Evolutionary conservation across 2,329 filamentous ascomycete genomes (phyloP).

Genomic region (Hirsutella minnesotensis): DNA sequence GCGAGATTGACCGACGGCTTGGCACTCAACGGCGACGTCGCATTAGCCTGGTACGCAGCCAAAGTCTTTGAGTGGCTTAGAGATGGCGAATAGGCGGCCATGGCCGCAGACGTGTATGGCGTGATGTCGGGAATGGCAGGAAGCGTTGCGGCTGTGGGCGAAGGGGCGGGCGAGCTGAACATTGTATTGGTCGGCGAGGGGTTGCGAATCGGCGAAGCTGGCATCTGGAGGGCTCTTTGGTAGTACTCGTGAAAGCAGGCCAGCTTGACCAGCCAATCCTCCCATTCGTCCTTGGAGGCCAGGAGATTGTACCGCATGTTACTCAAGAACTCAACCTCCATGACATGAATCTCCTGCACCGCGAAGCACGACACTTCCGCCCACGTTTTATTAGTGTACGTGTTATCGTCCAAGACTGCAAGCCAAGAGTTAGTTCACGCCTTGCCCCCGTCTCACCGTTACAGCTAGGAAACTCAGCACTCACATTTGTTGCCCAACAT

Average conservation of each 20-base stretch:
- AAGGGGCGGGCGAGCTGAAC: conserved; percentile 35
- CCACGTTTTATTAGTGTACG: conserved; percentile 99
- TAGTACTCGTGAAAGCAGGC: conserved; percentile 76
- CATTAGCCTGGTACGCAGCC: conserved; percentile 25
- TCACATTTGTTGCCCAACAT: conserved; percentile 97
- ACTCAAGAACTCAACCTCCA: conserved; percentile 99
- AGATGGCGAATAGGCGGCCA: conserved; percentile 28
- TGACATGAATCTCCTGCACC: conserved; percentile 91
- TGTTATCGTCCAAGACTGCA: conserved; percentile 87
- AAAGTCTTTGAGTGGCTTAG: conserved; percentile 24
- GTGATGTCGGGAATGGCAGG: conserved; percentile 17
- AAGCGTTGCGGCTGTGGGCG: conserved; percentile 29
- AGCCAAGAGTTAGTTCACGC: conserved; percentile 10
- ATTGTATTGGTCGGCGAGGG: conserved; percentile 26
- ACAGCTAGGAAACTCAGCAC: conserved; percentile 16
- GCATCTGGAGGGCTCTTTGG: conserved; percentile 48
- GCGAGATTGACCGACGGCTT: conserved; percentile 31
- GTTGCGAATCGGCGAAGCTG: conserved; percentile 27
- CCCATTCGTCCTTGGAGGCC: conserved; percentile 78
- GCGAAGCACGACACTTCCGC: conserved; percentile 92
- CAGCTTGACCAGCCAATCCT: conserved; percentile 73
- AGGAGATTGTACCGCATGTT: conserved; percentile 94
- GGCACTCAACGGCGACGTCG: conserved; percentile 34
- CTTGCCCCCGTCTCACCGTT: not conserved
- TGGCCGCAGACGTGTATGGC: conserved; percentile 20